Percentiles rank a stretch among this genome's conserved stretches.
Conservation (phyloP, 306 rosid species). For the Quercus gilva region DNA sequence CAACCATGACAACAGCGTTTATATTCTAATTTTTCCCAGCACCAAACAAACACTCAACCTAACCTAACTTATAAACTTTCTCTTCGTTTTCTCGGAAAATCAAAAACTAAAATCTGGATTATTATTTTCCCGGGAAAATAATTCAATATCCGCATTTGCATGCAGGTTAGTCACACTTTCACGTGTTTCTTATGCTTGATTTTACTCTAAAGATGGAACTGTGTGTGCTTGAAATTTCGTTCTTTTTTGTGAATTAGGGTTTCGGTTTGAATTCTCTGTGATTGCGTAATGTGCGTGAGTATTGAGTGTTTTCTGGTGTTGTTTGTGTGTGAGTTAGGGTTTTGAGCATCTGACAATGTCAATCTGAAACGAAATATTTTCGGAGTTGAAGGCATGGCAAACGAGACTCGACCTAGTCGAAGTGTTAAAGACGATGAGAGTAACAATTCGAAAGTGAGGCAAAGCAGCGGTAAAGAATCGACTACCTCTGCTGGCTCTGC, state of each 20-base stretch:
- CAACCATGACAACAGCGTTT: too few species aligned
- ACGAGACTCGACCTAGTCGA: conserved; percentile 43
- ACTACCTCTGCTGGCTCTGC: conserved; percentile 23
- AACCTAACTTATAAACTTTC: too few species aligned
- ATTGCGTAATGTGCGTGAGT: background rate
- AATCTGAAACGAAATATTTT: too few species aligned
- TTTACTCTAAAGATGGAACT: background rate
- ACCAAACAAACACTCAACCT: too few species aligned
- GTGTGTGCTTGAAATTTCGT: background rate
- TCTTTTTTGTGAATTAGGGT: conserved; percentile 20
- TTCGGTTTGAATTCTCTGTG: background rate
- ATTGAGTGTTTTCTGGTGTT: background rate
- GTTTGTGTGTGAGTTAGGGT: conserved; percentile 1
- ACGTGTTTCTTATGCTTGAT: background rate
- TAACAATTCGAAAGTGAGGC: conserved; percentile 30
- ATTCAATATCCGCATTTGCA: background rate
- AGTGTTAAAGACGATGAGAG: conserved; percentile 41
- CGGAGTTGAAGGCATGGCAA: conserved; percentile 48
- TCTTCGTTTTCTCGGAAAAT: too few species aligned
- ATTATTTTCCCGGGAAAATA: background rate
- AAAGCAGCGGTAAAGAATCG: conserved; percentile 31
- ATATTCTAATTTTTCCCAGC: too few species aligned
- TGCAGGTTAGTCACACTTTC: background rate
- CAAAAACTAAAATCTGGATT: background rate
- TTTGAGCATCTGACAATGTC: background rate